A percentile compares a stretch with the other conserved stretches of the same genome.
phyloP scores from a whole-genome alignment of 495 filamentous ascomycete genomes.

The Geopyxis carbonaria region DNA sequence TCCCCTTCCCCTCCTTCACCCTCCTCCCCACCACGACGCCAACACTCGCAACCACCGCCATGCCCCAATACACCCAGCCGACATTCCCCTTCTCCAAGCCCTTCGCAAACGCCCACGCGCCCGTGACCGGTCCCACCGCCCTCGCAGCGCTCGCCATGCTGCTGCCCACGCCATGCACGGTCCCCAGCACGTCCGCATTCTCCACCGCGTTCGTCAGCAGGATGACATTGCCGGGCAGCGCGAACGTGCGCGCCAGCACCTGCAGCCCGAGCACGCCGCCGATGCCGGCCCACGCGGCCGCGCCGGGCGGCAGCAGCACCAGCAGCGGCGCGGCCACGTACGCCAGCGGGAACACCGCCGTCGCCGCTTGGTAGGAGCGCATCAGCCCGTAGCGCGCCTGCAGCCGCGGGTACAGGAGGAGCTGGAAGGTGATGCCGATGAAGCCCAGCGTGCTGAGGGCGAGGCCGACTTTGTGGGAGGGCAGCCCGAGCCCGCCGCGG shows the following conservation, averaged over 20 bases:
- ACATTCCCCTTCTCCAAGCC: constrained; percentile 50
- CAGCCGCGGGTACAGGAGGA: constrained; percentile 49
- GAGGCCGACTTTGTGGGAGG: constrained; percentile 47
- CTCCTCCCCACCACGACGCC: constrained; percentile 36
- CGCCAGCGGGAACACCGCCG: constrained; percentile 48
- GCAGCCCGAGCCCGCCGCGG: constrained; percentile 51
- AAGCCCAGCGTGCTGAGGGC: constrained; percentile 50
- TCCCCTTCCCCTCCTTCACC: constrained; percentile 38
- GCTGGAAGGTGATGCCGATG: constrained; percentile 50
- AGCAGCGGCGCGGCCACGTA: constrained; percentile 54
- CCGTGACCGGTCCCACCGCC: constrained; percentile 49
- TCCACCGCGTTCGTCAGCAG: constrained; percentile 55
- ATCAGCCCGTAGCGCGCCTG: constrained; percentile 44
- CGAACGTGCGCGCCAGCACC: constrained; percentile 55
- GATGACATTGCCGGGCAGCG: constrained; percentile 49
- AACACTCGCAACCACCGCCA: constrained; percentile 35
- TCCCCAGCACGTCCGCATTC: constrained; percentile 43
- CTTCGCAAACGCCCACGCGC: constrained; percentile 44
- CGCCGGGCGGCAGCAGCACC: constrained; percentile 34
- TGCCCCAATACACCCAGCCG: constrained; percentile 52
- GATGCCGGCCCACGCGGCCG: constrained; percentile 38
- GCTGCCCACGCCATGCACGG: constrained; percentile 52
- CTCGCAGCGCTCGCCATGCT: constrained; percentile 42
- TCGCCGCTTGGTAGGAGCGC: constrained; percentile 38
- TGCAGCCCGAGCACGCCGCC: constrained; percentile 46